Conservation (phyloP, 495 filamentous ascomycete genomes). For the Ramalina intermedia region DNA sequence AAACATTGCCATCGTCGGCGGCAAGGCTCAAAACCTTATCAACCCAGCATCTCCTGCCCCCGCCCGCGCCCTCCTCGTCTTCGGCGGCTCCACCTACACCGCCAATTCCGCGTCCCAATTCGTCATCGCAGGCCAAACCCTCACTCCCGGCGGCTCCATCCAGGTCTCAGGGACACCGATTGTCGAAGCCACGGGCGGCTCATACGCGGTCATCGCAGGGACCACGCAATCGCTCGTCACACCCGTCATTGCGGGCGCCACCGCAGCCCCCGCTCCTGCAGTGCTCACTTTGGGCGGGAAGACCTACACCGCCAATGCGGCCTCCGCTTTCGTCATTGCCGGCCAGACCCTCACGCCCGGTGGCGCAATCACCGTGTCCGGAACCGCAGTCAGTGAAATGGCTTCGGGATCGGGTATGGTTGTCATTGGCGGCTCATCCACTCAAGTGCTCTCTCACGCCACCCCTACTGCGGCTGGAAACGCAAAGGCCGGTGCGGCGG, state of each 20-base stretch:
- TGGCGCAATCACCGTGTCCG: background rate
- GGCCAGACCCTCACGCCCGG: background rate
- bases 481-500: background rate
- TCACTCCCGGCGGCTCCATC: constrained; percentile 6
- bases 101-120: constrained; percentile 1
- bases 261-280: background rate
- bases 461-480: background rate
- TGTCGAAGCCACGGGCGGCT: background rate
- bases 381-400: background rate
- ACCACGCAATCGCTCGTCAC: background rate
- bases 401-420: background rate
- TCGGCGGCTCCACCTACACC: constrained; percentile 4
- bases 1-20: background rate
- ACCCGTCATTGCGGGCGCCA: background rate
- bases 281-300: background rate
- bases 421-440: background rate
- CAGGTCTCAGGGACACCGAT: constrained; percentile 1
- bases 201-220: constrained; percentile 1
- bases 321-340: background rate
- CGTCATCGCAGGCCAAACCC: constrained; percentile 8
- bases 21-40: background rate
- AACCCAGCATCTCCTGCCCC: too few relatives aligned
- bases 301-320: background rate
- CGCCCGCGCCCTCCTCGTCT: background rate
- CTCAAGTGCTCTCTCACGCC: background rate